Evolutionary conservation across 176 grass and related monocot species (phyloP).

Genomic region (Aegilops speltoides): DNA sequence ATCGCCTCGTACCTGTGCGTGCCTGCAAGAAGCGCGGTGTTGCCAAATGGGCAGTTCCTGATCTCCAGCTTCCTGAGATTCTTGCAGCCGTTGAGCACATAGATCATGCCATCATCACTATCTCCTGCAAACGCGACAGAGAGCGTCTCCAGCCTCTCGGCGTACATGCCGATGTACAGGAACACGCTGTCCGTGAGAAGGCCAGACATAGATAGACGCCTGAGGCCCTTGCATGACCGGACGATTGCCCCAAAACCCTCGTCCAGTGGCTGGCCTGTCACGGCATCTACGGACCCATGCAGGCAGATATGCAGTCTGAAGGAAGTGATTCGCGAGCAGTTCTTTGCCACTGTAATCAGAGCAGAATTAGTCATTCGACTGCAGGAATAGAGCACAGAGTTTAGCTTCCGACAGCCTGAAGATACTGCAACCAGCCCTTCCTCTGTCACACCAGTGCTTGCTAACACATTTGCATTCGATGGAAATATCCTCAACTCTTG

Average conservation of each 20-base stretch:
- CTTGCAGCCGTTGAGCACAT: conserved; percentile 72
- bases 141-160: conserved; percentile 60
- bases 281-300: conserved; percentile 45
- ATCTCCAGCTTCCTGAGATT: conserved; percentile 72
- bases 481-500: conserved; percentile 68
- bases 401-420: conserved; percentile 57
- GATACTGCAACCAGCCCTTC: conserved; percentile 66
- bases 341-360: conserved; percentile 52
- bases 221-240: conserved; percentile 59
- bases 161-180: conserved; percentile 75
- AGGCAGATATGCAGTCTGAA: conserved; percentile 59
- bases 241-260: conserved; percentile 81
- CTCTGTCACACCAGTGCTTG: conserved; percentile 50
- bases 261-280: conserved; percentile 63
- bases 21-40: conserved; percentile 46
- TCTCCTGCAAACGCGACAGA: conserved; percentile 57
- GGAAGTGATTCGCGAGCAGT: conserved; percentile 42
- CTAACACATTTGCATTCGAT: not conserved
- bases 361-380: conserved; percentile 68
- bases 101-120: conserved; percentile 53
- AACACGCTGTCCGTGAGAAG: conserved; percentile 59
- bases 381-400: conserved; percentile 64
- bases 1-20: conserved; percentile 54
- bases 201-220: conserved; percentile 53
- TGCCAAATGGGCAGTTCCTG: conserved; percentile 65